Percentiles rank a stretch among this genome's conserved stretches.
These are phyloP conservation scores for Vitis rupestris DNA, from an alignment of 164 flowering plant species.

Conservation along the genomic window DNA sequence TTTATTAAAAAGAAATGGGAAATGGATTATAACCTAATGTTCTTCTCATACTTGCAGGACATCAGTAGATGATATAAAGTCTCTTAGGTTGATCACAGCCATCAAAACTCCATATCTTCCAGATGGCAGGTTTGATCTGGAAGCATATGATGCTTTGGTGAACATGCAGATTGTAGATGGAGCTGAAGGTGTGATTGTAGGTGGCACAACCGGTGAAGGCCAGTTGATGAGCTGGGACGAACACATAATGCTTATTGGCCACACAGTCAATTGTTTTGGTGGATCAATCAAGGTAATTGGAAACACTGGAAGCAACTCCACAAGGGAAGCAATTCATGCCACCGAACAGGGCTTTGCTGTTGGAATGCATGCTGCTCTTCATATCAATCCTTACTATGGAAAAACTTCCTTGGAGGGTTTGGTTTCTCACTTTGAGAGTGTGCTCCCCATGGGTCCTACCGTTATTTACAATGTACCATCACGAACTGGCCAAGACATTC, in stretches of 20 bases:
- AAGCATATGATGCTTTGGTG: constrained; percentile 83
- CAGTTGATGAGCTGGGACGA: constrained; percentile 98
- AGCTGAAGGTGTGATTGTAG: constrained; percentile 80
- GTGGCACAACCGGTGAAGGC: constrained; percentile 96
- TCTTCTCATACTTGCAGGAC: constrained; percentile 51
- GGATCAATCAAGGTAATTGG: constrained; percentile 86
- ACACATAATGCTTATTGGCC: constrained; percentile 94
- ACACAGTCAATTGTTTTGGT: constrained; percentile 87
- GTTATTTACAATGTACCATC: constrained; percentile 85
- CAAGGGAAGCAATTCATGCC: constrained; percentile 92
- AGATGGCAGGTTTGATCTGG: constrained; percentile 89
- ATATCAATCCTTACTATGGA: constrained; percentile 93
- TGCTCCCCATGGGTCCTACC: constrained; percentile 82
- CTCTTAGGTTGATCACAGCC: constrained; percentile 78
- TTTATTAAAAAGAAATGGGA: neutral
- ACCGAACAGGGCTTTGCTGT: constrained; percentile 93
- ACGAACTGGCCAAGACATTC: constrained; percentile 88
- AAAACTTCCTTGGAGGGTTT: constrained; percentile 83
- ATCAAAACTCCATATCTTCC: constrained; percentile 91
- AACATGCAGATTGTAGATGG: constrained; percentile 75
- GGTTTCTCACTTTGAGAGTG: constrained; percentile 64
- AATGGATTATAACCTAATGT: neutral
- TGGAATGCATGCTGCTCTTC: constrained; percentile 95
- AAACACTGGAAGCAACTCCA: constrained; percentile 92
- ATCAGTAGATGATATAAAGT: constrained; percentile 61